A percentile compares a stretch with the other conserved stretches of the same genome.
These are phyloP conservation scores for Saccharomyces hybrid DNA, from an alignment of 1,139 yeast species.

Conservation along the genomic window DNA sequence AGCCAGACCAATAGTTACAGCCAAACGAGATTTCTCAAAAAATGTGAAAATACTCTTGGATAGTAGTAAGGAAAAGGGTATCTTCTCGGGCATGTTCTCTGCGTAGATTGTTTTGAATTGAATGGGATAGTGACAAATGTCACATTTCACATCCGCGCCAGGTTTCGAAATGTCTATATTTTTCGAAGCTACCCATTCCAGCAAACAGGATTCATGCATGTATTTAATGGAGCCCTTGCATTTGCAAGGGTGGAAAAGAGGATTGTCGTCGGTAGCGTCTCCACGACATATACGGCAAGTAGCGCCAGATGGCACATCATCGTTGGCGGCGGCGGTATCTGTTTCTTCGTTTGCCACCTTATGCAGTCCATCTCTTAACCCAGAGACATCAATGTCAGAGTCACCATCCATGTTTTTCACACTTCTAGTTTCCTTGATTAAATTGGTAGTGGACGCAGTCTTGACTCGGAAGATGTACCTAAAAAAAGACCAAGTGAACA, in stretches of 20 bases:
- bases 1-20: constrained; percentile 35
- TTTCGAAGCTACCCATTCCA: constrained; percentile 65
- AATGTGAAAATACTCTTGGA: constrained; percentile 32
- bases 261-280: constrained; percentile 72
- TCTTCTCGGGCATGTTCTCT: constrained; percentile 57
- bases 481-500: background rate
- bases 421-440: background rate
- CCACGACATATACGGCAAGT: constrained; percentile 91
- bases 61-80: constrained; percentile 48
- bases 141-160: constrained; percentile 55
- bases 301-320: constrained; percentile 31
- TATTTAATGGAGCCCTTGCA: constrained; percentile 91
- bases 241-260: constrained; percentile 84
- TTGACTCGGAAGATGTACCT: background rate
- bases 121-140: constrained; percentile 77
- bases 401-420: background rate
- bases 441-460: background rate
- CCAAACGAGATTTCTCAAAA: constrained; percentile 27
- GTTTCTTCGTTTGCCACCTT: background rate
- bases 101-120: constrained; percentile 65
- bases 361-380: background rate
- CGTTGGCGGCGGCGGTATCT: background rate
- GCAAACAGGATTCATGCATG: constrained; percentile 84
- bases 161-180: constrained; percentile 30
- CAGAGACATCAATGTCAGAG: background rate